Conservation (phyloP, 139 green algal genomes). For the Haematococcus lacustris region DNA sequence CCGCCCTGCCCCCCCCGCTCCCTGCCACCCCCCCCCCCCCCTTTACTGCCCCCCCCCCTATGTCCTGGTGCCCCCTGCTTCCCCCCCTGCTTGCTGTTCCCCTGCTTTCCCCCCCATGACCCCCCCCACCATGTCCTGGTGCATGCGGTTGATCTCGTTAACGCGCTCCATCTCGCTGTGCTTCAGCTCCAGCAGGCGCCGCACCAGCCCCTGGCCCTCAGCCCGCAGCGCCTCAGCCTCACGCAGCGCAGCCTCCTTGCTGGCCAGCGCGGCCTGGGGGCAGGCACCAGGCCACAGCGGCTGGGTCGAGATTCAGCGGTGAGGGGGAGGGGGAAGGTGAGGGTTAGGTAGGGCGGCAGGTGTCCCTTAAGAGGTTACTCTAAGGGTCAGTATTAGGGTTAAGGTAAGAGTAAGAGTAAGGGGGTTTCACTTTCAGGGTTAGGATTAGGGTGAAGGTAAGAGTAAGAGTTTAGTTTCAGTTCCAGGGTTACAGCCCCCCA, state of each 20-base stretch:
- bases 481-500: too few relatives aligned
- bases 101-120: too few relatives aligned
- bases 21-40: too few relatives aligned
- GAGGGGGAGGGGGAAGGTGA: not conserved
- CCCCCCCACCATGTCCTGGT: constrained; percentile 48
- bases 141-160: constrained; percentile 54
- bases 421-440: not conserved
- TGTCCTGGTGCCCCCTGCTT: too few relatives aligned
- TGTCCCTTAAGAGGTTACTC: not conserved
- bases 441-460: not conserved
- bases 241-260: constrained; percentile 31
- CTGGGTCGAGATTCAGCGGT: not conserved
- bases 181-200: constrained; percentile 54
- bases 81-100: too few relatives aligned
- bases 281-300: not conserved
- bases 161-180: constrained; percentile 47
- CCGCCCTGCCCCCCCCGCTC: too few relatives aligned
- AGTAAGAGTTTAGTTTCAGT: not conserved
- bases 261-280: constrained; percentile 20
- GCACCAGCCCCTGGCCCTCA: constrained; percentile 31
- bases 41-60: too few relatives aligned
- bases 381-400: not conserved
- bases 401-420: not conserved
- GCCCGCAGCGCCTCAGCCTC: constrained; percentile 21
- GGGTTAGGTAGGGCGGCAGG: not conserved